These are phyloP conservation scores for Solanum habrochaites DNA, from an alignment of 257 asterid genomes.

Conservation along the genomic window DNA sequence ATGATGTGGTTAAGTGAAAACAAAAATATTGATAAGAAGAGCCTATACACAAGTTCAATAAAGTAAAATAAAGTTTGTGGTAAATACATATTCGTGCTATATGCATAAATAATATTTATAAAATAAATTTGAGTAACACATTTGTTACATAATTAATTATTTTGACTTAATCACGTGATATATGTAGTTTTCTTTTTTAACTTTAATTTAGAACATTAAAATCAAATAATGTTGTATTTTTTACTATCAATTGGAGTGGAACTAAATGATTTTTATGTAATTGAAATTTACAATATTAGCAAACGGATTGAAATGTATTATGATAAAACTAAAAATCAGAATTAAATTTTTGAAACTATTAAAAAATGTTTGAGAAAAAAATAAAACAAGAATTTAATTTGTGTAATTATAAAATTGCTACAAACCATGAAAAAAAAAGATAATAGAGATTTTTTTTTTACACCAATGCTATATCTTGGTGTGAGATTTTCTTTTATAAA, in stretches of 20 bases:
- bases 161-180: not conserved
- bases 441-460: no score
- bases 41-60: not conserved
- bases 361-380: not conserved
- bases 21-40: not conserved
- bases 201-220: not conserved
- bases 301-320: not conserved
- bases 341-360: not conserved
- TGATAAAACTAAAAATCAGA: no score
- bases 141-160: not conserved
- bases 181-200: not conserved
- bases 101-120: no score
- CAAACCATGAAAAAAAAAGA: not conserved
- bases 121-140: not conserved
- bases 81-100: no score
- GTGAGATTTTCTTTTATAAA: no score
- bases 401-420: not conserved
- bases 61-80: not conserved
- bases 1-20: not conserved
- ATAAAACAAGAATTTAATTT: no score
- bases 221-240: not conserved
- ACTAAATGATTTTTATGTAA: not conserved
- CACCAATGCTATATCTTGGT: no score
- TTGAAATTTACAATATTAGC: not conserved
- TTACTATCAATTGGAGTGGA: not conserved